These are phyloP conservation scores for Nicotiana knightiana DNA, from an alignment of 257 asterid species.

Conservation along the genomic window DNA sequence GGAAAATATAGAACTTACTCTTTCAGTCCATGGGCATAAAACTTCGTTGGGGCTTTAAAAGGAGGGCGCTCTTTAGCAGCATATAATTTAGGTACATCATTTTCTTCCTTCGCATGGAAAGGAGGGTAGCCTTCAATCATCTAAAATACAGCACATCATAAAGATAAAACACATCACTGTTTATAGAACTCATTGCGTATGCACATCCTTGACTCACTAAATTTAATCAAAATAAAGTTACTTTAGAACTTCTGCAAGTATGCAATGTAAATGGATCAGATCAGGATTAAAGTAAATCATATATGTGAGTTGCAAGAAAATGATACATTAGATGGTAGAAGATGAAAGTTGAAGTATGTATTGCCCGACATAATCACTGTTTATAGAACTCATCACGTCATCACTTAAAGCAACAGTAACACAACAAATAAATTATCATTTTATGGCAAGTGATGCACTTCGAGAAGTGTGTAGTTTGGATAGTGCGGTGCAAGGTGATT, in stretches of 20 bases:
- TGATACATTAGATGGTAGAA: not conserved
- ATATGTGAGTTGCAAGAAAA: too few species aligned
- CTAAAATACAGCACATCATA: constrained; percentile 31
- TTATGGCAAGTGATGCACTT: too few species aligned
- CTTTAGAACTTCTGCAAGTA: not conserved
- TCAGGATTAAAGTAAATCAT: not conserved
- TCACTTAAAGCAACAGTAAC: too few species aligned
- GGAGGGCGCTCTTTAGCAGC: constrained; percentile 78
- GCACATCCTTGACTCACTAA: not conserved
- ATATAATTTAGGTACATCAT: constrained; percentile 54
- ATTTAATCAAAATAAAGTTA: not conserved
- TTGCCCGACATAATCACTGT: not conserved
- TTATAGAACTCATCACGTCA: too few species aligned
- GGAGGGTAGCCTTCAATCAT: constrained; percentile 92
- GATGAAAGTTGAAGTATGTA: not conserved
- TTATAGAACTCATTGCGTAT: too few species aligned
- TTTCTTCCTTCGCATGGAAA: constrained; percentile 46
- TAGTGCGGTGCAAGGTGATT: too few species aligned
- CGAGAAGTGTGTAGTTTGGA: too few species aligned
- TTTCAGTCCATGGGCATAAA: constrained; percentile 73
- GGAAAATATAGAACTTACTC: constrained; percentile 38
- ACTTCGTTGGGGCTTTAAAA: constrained; percentile 57
- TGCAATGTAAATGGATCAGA: not conserved
- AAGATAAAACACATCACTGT: constrained; percentile 12
- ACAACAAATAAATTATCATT: too few species aligned